Base-by-base conservation (phyloP, 2,329 filamentous ascomycete genomes). In the Nectriaceae sp. region DNA sequence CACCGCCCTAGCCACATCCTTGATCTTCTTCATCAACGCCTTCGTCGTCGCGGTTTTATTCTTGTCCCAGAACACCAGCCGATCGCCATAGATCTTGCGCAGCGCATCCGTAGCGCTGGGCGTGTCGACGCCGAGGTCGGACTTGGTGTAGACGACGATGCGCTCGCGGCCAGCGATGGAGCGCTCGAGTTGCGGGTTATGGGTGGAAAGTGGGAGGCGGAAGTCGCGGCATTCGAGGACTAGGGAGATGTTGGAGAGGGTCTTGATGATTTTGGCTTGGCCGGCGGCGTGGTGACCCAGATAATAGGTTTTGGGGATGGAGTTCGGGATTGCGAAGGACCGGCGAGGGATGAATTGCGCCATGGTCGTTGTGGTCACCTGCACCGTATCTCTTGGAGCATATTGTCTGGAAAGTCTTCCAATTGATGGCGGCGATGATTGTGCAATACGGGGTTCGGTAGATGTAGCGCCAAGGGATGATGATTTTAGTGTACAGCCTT, bases 221-320 rank as follows among this genome's bases (percentile, higher is more conserved):
- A 91, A 91, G 75, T 99, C 94, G 64, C 94, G 89, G 69, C 92
- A 97, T 75, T 99, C 94, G 64, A 99, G 83, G 45, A 99, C 84
- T 37, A 97, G 84, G 63, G 92, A 88, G 61, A 97, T 89, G 54
- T 84, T 85, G 21, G 85, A 84, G 41, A 99, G 80, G 65, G 89
- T 79, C 66, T 89, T 89, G 87, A 97, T 96, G 66, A 89, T 87
- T 40, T 80, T 76, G 24, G 96, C 77, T 35, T 63, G 48, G 15
- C 89, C 94, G 10, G 88, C 81, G 52, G 84, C 83, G 76, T 99
- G 94, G 73, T 99, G 94, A 53, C 94, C 94, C 40, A 97, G 80
- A 74, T 90, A 99, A 74, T 97, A 99, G 50, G 93, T 94, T 56
- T 90, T 85, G 33, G 89, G 87, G 52, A 97, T 86, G 44, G 85